Evolutionary conservation across 495 filamentous ascomycete species (phyloP), one percentile per base, ranked within the genome.

Genomic region (Zalerion maritima): DNA sequence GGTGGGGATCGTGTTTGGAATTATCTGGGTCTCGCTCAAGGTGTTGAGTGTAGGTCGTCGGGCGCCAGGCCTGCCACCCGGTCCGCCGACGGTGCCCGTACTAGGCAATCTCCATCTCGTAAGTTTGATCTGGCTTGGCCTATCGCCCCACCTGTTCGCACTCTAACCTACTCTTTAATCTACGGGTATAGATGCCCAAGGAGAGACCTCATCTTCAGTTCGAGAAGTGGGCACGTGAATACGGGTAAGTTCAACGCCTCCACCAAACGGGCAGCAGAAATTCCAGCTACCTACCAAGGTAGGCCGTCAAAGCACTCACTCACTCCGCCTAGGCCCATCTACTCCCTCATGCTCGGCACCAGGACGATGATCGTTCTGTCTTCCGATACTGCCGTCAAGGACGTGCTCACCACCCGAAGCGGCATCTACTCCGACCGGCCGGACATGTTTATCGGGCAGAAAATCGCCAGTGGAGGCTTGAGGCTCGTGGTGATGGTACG

Each of bases 51-150:
- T n/a, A n/a, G n/a, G n/a, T n/a, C n/a, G n/a, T n/a, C n/a, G n/a
- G n/a, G n/a, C n/a, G n/a, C n/a, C n/a, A n/a, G n/a, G n/a, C n/a
- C n/a, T n/a, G n/a, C 51, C 51, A 5, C 51, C 51, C 12, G 51
- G 49, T 6, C 49, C 51, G 1, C 49, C 47, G 0, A 55, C 49
- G 2, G 32, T 55, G n/a, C 51, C 51, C 9, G 30, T 55, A 9
- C 37, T 55, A n/a, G 51, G 51, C 2, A 55, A 55, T 22, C 38
- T 55, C 21, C 49, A 55, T 25, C 38, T n/a, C n/a, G n/a, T n/a
- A n/a, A n/a, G n/a, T n/a, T n/a, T n/a, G n/a, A n/a, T n/a, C n/a
- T n/a, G n/a, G n/a, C n/a, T n/a, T n/a, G n/a, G n/a, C n/a, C n/a
- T n/a, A n/a, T n/a, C n/a, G n/a, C n/a, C n/a, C n/a, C n/a, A n/a